These are phyloP conservation scores for Rhodosporidiobolus odoratus DNA, from an alignment of 768 basidiomycete species.

Conservation along the genomic window DNA sequence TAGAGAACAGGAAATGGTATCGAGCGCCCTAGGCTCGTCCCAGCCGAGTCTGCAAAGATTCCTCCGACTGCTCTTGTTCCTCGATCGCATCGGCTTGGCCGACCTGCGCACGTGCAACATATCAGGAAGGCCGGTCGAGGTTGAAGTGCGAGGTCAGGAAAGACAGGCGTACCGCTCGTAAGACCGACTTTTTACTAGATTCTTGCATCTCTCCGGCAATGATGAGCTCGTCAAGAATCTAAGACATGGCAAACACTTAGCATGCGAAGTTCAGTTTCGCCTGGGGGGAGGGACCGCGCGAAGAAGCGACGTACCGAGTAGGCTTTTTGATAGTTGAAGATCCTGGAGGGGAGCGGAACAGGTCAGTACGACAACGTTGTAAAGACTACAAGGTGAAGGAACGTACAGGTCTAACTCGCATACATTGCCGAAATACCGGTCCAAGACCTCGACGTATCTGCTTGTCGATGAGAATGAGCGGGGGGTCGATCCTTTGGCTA, in stretches of 20 bases:
- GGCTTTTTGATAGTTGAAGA: slow-evolving; percentile 97
- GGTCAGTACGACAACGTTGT: background rate
- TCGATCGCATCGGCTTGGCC: slow-evolving; percentile 36
- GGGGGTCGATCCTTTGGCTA: background rate
- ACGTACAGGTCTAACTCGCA: slow-evolving; percentile 82
- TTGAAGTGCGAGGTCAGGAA: background rate
- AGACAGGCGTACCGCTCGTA: slow-evolving; percentile 49
- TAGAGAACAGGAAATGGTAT: background rate
- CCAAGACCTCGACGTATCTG: slow-evolving; percentile 60
- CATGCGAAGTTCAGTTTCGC: too few species aligned
- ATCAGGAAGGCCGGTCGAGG: too few species aligned
- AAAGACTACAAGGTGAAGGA: too few species aligned
- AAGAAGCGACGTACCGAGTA: slow-evolving; percentile 57
- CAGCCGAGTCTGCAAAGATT: slow-evolving; percentile 12
- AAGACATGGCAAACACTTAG: background rate
- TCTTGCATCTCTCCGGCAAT: slow-evolving; percentile 92
- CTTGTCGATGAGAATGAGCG: too few species aligned
- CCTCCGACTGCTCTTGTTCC: slow-evolving; percentile 31
- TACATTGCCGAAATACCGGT: slow-evolving; percentile 77
- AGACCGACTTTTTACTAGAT: slow-evolving; percentile 65
- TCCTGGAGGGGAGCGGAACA: slow-evolving; percentile 51
- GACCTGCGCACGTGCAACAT: slow-evolving; percentile 15
- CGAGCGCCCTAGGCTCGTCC: background rate
- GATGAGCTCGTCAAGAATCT: slow-evolving; percentile 83
- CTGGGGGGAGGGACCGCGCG: background rate